These are phyloP conservation scores for Ascochyta viciae-villosae DNA, from an alignment of 2,329 filamentous ascomycete species.

Conservation along the genomic window DNA sequence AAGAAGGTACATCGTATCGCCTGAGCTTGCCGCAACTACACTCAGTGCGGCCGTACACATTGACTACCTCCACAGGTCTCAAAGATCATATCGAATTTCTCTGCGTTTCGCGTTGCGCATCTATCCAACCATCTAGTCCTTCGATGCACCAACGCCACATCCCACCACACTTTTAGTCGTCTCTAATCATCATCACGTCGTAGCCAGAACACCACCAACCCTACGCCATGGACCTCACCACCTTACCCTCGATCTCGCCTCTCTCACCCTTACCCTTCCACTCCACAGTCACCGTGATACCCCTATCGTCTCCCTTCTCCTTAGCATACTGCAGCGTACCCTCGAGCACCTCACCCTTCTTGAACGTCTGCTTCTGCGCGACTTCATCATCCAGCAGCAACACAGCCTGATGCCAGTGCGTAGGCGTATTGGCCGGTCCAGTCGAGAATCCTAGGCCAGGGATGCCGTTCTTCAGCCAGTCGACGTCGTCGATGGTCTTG, in stretches of 20 bases:
- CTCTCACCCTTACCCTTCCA: constrained; percentile 45
- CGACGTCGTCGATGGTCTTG: constrained; percentile 61
- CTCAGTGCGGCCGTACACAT: too few relatives aligned
- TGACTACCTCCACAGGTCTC: too few relatives aligned
- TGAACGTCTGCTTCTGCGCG: constrained; percentile 45
- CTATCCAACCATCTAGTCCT: neutral
- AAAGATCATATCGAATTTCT: too few relatives aligned
- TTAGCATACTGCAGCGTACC: constrained; percentile 76
- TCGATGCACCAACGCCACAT: too few relatives aligned
- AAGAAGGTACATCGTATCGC: too few relatives aligned
- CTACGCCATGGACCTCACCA: constrained; percentile 43
- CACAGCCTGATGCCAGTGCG: constrained; percentile 90
- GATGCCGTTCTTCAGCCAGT: constrained; percentile 64
- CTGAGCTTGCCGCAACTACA: too few relatives aligned
- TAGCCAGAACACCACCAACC: neutral
- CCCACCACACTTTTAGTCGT: neutral
- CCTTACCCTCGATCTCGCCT: constrained; percentile 40
- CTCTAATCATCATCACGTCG: neutral
- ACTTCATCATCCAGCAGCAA: constrained; percentile 71
- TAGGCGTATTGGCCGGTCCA: constrained; percentile 75
- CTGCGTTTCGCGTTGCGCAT: too few relatives aligned
- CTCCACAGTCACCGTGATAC: constrained; percentile 49
- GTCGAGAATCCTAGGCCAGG: constrained; percentile 85
- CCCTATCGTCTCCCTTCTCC: constrained; percentile 54
- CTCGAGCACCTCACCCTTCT: constrained; percentile 69